phyloP scores from a whole-genome alignment of 768 basidiomycete genomes.

The Lentinula raphanica region DNA sequence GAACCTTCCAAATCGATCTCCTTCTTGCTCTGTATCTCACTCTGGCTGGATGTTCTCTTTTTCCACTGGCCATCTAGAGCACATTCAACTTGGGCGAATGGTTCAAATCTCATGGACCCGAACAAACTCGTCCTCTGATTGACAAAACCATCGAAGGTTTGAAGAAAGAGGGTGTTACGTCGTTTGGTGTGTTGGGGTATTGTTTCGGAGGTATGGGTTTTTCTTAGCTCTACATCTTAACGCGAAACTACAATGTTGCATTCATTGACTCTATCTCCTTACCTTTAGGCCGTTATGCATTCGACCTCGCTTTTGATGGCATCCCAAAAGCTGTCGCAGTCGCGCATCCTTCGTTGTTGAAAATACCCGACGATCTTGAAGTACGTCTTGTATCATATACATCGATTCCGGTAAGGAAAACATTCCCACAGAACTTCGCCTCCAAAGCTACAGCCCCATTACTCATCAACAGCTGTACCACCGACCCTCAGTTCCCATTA shows the following conservation, averaged over 20 bases:
- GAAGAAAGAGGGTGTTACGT: constrained; percentile 52
- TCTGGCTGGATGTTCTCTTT: no score
- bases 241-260: no score
- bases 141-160: constrained; percentile 55
- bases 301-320: constrained; percentile 58
- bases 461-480: constrained; percentile 62
- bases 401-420: no score
- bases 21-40: no score
- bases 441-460: constrained; percentile 45
- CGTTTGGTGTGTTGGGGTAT: constrained; percentile 59
- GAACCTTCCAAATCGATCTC: no score
- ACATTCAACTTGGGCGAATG: constrained; percentile 37
- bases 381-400: no score
- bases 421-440: constrained; percentile 44
- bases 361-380: constrained; percentile 57
- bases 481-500: constrained; percentile 45
- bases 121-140: constrained; percentile 39
- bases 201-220: constrained; percentile 60
- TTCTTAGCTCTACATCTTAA: not conserved
- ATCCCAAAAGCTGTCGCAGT: constrained; percentile 42
- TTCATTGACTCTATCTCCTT: not conserved
- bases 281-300: constrained; percentile 44
- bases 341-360: constrained; percentile 60
- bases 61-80: no score
- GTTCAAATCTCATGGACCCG: constrained; percentile 36